These are phyloP conservation scores for Gnomoniopsis sp. DNA, from an alignment of 2,329 filamentous ascomycete species.

Conservation along the genomic window DNA sequence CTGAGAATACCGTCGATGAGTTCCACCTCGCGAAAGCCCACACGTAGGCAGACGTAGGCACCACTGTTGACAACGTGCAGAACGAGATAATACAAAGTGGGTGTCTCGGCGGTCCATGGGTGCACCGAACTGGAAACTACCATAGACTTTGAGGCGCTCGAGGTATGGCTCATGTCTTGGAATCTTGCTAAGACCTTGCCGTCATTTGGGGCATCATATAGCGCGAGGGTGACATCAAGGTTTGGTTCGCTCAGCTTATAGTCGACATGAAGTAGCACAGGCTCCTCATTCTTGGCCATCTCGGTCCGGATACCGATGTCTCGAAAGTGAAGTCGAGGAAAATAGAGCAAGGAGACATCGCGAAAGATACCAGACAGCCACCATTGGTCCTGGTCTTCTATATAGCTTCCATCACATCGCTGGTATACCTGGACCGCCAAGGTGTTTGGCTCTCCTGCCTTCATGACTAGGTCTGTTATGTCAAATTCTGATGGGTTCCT, in stretches of 20 bases:
- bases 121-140: constrained; percentile 39
- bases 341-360: constrained; percentile 57
- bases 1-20: constrained; percentile 50
- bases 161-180: constrained; percentile 21
- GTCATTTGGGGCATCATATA: constrained; percentile 19
- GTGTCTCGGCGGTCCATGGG: constrained; percentile 59
- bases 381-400: constrained; percentile 68
- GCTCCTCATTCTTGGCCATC: constrained; percentile 47
- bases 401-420: constrained; percentile 67
- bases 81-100: constrained; percentile 44
- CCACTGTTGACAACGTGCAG: constrained; percentile 17
- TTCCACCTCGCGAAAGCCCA: constrained; percentile 59
- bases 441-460: constrained; percentile 42
- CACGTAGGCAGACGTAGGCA: constrained; percentile 38
- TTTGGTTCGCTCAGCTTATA: constrained; percentile 31
- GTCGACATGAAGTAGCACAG: constrained; percentile 43
- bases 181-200: constrained; percentile 26
- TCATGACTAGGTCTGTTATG: constrained; percentile 50
- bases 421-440: constrained; percentile 69
- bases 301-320: constrained; percentile 52
- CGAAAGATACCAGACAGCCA: constrained; percentile 58
- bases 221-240: constrained; percentile 11
- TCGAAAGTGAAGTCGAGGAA: constrained; percentile 51
- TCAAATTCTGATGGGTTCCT: constrained; percentile 74
- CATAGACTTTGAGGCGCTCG: constrained; percentile 28